Evolutionary conservation across 148 eudicot species (phyloP).

Genomic region (Chenopodium quinoa): DNA sequence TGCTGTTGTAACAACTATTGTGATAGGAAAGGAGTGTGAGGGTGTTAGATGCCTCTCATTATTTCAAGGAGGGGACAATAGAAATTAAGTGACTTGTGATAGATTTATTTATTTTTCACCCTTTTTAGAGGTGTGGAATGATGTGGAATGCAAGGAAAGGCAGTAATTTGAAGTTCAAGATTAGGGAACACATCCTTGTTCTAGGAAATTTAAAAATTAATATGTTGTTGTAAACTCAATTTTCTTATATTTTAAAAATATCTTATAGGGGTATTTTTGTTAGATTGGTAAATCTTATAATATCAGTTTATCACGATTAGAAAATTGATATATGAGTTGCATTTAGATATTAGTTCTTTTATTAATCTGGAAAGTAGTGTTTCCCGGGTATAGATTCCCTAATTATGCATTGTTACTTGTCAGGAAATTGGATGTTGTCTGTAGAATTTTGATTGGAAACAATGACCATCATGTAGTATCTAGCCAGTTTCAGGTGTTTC

Average conservation of each 20-base stretch:
- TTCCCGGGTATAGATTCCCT: not conserved
- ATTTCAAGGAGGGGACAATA: too few relatives aligned
- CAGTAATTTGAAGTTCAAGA: too few relatives aligned
- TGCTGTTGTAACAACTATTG: not conserved
- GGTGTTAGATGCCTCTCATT: not conserved
- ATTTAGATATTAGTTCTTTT: not conserved
- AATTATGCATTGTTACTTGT: not conserved
- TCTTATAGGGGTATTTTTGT: not conserved
- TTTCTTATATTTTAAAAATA: not conserved
- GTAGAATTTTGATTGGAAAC: not conserved
- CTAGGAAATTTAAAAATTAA: too few relatives aligned
- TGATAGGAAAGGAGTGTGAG: not conserved
- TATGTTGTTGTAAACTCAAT: too few relatives aligned
- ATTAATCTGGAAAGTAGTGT: not conserved
- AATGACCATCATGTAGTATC: not conserved
- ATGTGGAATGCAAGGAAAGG: too few relatives aligned
- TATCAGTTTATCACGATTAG: not conserved
- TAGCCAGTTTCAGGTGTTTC: not conserved
- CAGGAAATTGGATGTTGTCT: not conserved
- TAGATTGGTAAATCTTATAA: not conserved
- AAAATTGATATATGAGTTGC: not conserved
- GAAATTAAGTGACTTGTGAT: too few relatives aligned
- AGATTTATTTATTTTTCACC: too few relatives aligned
- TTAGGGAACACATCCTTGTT: too few relatives aligned
- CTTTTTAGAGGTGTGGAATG: too few relatives aligned